Percentiles rank a stretch among this genome's conserved stretches.
Conservation (phyloP, 768 basidiomycete species). For the Paxillus rubicundulus region DNA sequence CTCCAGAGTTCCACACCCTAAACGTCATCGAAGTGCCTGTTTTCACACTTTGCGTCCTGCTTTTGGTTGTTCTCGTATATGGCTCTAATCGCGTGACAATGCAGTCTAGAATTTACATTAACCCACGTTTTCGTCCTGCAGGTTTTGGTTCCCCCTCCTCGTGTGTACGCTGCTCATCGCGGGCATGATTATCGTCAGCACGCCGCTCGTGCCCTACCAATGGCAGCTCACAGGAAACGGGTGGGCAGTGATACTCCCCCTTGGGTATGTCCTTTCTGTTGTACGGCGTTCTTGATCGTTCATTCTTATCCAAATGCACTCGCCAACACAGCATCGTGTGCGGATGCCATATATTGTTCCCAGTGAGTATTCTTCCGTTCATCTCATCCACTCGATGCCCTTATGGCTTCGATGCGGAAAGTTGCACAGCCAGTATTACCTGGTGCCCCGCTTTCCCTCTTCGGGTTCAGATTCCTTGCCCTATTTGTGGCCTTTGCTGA, state of each 20-base stretch:
- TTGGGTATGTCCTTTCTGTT: slow-evolving; percentile 49
- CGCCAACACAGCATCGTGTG: slow-evolving; percentile 50
- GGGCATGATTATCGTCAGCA: slow-evolving; percentile 58
- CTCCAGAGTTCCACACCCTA: too few relatives aligned
- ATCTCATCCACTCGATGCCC: not conserved
- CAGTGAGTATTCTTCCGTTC: slow-evolving; percentile 46
- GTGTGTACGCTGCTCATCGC: slow-evolving; percentile 50
- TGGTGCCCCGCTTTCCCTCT: slow-evolving; percentile 34
- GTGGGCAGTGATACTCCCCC: slow-evolving; percentile 78
- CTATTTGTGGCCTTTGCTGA: not conserved
- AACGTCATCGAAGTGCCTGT: not conserved
- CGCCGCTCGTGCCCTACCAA: slow-evolving; percentile 53
- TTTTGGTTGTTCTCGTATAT: not conserved
- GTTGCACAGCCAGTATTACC: not conserved
- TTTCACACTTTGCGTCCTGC: not conserved
- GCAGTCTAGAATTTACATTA: slow-evolving; percentile 12
- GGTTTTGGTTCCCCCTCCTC: slow-evolving; percentile 41
- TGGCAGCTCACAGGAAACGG: slow-evolving; percentile 60
- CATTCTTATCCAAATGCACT: slow-evolving; percentile 1
- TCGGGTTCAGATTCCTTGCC: slow-evolving; percentile 3
- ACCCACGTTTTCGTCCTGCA: slow-evolving; percentile 14
- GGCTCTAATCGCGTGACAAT: slow-evolving; percentile 3
- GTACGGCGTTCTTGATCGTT: not conserved
- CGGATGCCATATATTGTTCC: slow-evolving; percentile 70
- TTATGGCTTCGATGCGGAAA: not conserved